A percentile compares a stretch with the other conserved stretches of the same genome.
Evolutionary conservation across 192 early-diverging fungal species (phyloP).

Genomic region (Dispira simplex): DNA sequence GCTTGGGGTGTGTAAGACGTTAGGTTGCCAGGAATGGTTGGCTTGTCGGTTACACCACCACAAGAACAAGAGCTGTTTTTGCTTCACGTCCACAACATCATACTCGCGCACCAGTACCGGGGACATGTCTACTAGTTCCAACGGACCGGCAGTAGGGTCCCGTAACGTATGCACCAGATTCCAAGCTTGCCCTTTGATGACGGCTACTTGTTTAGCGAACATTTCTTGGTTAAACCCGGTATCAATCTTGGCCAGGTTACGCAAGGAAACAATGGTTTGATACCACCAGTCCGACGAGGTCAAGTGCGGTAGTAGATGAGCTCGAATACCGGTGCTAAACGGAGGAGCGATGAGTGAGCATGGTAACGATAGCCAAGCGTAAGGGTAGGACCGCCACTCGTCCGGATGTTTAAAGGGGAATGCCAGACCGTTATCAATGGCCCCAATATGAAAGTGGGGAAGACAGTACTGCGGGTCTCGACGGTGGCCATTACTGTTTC

Average conservation of each 20-base stretch:
- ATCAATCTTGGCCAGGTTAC: conserved; percentile 50
- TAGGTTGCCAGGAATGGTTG: not conserved
- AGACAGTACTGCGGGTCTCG: not conserved
- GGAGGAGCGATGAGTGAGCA: conserved; percentile 35
- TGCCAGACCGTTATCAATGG: conserved; percentile 89
- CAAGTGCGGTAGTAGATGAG: conserved; percentile 47
- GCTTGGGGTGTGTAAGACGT: not conserved
- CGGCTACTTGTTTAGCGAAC: conserved; percentile 66
- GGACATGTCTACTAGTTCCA: conserved; percentile 31
- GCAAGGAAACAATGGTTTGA: conserved; percentile 49
- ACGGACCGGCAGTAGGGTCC: conserved; percentile 30
- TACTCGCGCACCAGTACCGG: conserved; percentile 31
- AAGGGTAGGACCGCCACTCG: conserved; percentile 75
- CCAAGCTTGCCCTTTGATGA: conserved; percentile 74
- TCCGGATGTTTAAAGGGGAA: conserved; percentile 90
- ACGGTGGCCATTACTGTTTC: not conserved
- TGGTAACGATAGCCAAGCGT: conserved; percentile 74
- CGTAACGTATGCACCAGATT: conserved; percentile 62
- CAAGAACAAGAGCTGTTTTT: not conserved
- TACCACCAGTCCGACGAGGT: conserved; percentile 65
- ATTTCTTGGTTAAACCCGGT: conserved; percentile 63
- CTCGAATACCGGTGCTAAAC: conserved; percentile 54
- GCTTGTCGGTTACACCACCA: not conserved
- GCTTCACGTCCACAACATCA: conserved; percentile 17
- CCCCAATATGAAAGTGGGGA: conserved; percentile 57